Percentiles rank a stretch among this genome's conserved stretches.
Conservation (phyloP, 805 yeast genomes). For the Suhomyces tanzawaensis region DNA sequence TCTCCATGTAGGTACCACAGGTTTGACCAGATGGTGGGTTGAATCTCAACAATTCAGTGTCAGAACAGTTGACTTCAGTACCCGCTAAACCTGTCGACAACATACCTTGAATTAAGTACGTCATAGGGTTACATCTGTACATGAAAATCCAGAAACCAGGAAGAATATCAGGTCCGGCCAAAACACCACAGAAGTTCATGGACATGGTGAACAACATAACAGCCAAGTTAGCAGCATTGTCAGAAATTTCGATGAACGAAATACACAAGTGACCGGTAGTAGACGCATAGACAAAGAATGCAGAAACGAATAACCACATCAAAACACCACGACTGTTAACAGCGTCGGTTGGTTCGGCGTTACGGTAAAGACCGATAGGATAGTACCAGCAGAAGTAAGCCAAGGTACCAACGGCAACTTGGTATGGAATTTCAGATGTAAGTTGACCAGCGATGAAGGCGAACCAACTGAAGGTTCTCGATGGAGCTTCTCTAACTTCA, state of each 20-base stretch:
- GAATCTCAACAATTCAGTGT: slow-evolving; percentile 26
- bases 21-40: slow-evolving; percentile 55
- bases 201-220: slow-evolving; percentile 58
- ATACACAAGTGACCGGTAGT: slow-evolving; percentile 58
- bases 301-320: slow-evolving; percentile 42
- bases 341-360: slow-evolving; percentile 52
- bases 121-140: slow-evolving; percentile 72
- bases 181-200: slow-evolving; percentile 75
- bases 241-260: slow-evolving; percentile 58
- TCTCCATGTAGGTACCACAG: slow-evolving; percentile 54
- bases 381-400: slow-evolving; percentile 52
- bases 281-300: slow-evolving; percentile 52
- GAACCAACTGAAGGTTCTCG: slow-evolving; percentile 67
- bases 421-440: slow-evolving; percentile 66
- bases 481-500: slow-evolving; percentile 72
- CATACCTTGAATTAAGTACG: slow-evolving; percentile 64
- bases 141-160: slow-evolving; percentile 86
- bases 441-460: slow-evolving; percentile 62
- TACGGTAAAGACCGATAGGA: slow-evolving; percentile 27
- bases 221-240: slow-evolving; percentile 63
- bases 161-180: slow-evolving; percentile 56
- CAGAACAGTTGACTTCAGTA: slow-evolving; percentile 31
- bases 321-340: slow-evolving; percentile 60
- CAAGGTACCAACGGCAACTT: slow-evolving; percentile 58
- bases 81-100: slow-evolving; percentile 50